Conservation (phyloP, 495 filamentous ascomycete species). For the Xylaria curta region DNA sequence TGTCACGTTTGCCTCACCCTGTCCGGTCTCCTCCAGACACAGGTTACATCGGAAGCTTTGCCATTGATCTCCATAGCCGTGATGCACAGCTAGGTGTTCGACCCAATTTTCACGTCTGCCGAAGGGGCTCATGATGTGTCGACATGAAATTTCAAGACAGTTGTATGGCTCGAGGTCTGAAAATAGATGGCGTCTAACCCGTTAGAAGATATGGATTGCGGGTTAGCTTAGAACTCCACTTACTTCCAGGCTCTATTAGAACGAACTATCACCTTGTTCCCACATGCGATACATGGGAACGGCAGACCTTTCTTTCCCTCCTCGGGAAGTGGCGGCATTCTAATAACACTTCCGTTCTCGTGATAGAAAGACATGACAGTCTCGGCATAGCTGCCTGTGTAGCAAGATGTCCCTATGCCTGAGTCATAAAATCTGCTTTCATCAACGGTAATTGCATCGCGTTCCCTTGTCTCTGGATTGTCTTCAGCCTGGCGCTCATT, state of each 20-base stretch:
- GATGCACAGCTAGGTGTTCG: background rate
- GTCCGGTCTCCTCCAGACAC: constrained; percentile 1
- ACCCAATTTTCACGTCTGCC: background rate
- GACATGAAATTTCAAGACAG: background rate
- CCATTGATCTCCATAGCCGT: background rate
- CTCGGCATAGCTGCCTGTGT: background rate
- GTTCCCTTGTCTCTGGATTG: background rate
- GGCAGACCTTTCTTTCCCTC: background rate
- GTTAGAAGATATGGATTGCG: background rate
- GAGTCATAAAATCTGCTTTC: background rate
- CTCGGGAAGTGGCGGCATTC: constrained; percentile 1
- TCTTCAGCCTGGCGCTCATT: background rate
- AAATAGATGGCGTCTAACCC: background rate
- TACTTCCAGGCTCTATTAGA: background rate
- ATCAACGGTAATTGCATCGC: background rate
- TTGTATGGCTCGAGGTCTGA: background rate
- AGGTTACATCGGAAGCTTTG: background rate
- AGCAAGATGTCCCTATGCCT: background rate
- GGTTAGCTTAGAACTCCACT: background rate
- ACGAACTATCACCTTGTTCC: background rate
- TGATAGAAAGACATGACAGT: background rate
- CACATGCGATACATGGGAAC: background rate
- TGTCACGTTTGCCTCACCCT: background rate
- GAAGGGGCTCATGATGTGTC: background rate
- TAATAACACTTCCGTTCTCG: background rate